phyloP scores from a whole-genome alignment of 257 asterid genomes.

The Craterostigma plantagineum region DNA sequence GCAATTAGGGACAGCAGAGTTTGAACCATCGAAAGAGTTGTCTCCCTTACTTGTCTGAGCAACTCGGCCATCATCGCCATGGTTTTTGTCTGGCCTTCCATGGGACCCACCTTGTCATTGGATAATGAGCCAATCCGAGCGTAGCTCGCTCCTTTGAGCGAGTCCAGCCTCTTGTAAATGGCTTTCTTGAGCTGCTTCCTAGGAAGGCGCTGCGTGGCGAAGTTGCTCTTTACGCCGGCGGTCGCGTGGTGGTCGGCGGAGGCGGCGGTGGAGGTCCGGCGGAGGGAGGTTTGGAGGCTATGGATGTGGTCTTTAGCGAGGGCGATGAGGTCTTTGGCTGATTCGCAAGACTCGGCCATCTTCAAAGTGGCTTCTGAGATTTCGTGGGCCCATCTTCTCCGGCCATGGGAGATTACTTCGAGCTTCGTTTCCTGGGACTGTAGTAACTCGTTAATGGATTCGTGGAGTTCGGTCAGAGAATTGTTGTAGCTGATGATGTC shows the following conservation, averaged over 20 bases:
- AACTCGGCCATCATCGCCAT: constrained; percentile 28
- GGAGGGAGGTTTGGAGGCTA: constrained; percentile 41
- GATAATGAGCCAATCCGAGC: no score
- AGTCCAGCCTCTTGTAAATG: constrained; percentile 32
- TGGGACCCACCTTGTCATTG: constrained; percentile 7
- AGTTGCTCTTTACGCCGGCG: constrained; percentile 8
- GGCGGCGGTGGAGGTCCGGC: constrained; percentile 31
- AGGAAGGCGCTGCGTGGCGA: constrained; percentile 31
- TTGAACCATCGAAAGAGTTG: constrained; percentile 31
- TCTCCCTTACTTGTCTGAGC: constrained; percentile 34
- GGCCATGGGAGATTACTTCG: constrained; percentile 17
- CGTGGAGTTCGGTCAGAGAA: constrained; percentile 42
- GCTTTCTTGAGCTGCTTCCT: constrained; percentile 68
- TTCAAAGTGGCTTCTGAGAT: constrained; percentile 61
- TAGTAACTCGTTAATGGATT: constrained; percentile 50
- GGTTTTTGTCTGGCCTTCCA: constrained; percentile 10
- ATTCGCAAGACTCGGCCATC: constrained; percentile 60
- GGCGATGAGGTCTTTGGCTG: constrained; percentile 55
- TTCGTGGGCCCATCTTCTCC: constrained; percentile 33
- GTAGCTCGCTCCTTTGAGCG: constrained; percentile 30
- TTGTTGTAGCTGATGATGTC: no score
- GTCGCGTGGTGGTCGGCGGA: neutral
- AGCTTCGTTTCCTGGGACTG: constrained; percentile 31
- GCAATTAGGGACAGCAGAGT: constrained; percentile 50
- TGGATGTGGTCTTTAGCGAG: constrained; percentile 49